Evolutionary conservation across 306 rosid species (phyloP).

Genomic region (Casuarina cunninghamiana): DNA sequence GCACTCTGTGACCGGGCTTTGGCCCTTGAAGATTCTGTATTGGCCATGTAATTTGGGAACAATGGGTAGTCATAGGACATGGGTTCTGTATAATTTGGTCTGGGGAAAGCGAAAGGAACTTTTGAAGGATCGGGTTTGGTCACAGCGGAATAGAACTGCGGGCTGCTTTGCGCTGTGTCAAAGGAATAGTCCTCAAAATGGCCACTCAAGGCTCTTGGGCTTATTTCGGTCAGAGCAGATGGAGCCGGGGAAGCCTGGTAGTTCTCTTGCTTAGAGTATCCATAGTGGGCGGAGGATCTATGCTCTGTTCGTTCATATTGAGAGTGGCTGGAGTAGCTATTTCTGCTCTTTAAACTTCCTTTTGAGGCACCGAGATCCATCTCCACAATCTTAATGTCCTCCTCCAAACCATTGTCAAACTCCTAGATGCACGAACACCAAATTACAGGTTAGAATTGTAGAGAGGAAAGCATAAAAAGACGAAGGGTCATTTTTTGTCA

Average conservation of each 20-base stretch:
- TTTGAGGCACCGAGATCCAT: slow-evolving; percentile 73
- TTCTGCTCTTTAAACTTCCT: slow-evolving; percentile 47
- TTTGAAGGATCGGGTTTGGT: slow-evolving; percentile 50
- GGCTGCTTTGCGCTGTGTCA: slow-evolving; percentile 68
- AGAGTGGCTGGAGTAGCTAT: slow-evolving; percentile 43
- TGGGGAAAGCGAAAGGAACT: slow-evolving; percentile 59
- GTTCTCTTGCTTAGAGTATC: slow-evolving; percentile 53
- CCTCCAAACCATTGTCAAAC: slow-evolving; percentile 61
- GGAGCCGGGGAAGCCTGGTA: slow-evolving; percentile 64
- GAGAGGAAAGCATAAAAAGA: neutral
- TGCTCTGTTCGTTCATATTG: slow-evolving; percentile 32
- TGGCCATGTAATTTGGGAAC: slow-evolving; percentile 92
- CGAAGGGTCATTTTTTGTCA: neutral
- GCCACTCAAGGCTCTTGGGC: slow-evolving; percentile 69
- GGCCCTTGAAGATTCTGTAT: slow-evolving; percentile 86
- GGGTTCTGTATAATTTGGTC: slow-evolving; percentile 55
- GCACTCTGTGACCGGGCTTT: slow-evolving; percentile 89
- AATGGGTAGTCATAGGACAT: slow-evolving; percentile 61
- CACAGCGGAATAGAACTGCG: slow-evolving; percentile 60
- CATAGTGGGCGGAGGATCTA: slow-evolving; percentile 35
- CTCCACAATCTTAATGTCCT: slow-evolving; percentile 88
- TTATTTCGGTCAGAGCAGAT: slow-evolving; percentile 56
- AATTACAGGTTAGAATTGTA: slow-evolving; percentile 8
- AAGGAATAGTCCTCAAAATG: slow-evolving; percentile 70
- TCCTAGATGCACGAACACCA: slow-evolving; percentile 46